These are phyloP conservation scores for Aspergillus avenaceus DNA, from an alignment of 495 filamentous ascomycete species.

Conservation along the genomic window DNA sequence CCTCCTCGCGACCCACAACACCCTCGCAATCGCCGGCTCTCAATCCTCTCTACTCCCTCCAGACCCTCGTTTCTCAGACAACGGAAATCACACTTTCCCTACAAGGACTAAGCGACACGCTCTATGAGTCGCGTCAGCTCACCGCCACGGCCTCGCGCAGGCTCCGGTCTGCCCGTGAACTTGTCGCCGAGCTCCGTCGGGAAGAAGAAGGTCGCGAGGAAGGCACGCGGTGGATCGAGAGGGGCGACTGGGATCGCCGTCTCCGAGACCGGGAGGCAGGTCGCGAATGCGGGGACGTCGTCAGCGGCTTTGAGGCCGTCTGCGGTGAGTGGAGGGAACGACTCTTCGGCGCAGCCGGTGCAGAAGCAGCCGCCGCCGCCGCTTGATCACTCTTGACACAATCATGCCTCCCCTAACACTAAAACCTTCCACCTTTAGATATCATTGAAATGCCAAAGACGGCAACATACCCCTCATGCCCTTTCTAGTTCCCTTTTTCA, in stretches of 20 bases:
- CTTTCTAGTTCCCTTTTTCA: not conserved
- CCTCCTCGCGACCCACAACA: conserved; percentile 40
- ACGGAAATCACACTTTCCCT: conserved; percentile 75
- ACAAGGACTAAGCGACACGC: conserved; percentile 79
- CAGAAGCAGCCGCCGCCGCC: conserved; percentile 34
- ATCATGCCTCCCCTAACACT: not conserved
- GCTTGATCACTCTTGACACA: too few relatives aligned
- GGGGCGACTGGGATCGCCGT: conserved; percentile 74
- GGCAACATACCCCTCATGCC: not conserved
- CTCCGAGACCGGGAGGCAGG: conserved; percentile 72
- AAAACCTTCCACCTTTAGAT: not conserved
- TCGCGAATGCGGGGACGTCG: conserved; percentile 74
- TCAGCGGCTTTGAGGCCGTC: conserved; percentile 85
- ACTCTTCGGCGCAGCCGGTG: conserved; percentile 40
- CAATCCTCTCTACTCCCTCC: conserved; percentile 51
- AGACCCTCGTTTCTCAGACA: conserved; percentile 55
- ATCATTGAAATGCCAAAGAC: not conserved
- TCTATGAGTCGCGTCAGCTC: conserved; percentile 91
- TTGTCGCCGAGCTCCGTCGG: conserved; percentile 74
- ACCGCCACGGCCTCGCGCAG: conserved; percentile 73
- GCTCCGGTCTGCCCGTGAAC: conserved; percentile 69
- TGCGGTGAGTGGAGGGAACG: conserved; percentile 63
- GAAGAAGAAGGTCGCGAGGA: conserved; percentile 80
- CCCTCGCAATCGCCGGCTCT: conserved; percentile 26
- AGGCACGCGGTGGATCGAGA: conserved; percentile 73